Conservation (phyloP, 129 eudicot genomes). For the Sambucus nigra region DNA sequence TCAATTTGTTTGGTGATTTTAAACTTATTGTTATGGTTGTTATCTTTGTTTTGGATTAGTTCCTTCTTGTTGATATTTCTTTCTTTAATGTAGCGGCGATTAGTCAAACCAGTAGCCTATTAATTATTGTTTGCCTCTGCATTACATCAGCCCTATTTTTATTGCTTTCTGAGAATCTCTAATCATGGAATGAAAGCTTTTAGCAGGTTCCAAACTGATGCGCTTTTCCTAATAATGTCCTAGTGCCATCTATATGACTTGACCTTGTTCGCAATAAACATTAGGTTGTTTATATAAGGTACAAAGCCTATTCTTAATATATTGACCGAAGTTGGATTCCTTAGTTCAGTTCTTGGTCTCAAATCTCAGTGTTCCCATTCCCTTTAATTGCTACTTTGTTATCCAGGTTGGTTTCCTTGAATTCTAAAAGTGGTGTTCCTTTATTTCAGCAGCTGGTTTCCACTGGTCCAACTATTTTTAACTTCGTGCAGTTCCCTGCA, state of each 20-base stretch:
- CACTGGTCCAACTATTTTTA: constrained; percentile 16
- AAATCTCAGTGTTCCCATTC: constrained; percentile 11
- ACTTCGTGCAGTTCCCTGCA: constrained; percentile 32
- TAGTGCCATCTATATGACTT: constrained; percentile 18
- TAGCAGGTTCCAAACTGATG: constrained; percentile 29
- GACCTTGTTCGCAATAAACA: constrained; percentile 28
- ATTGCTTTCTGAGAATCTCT: constrained; percentile 14
- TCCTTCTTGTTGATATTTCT: constrained; percentile 2
- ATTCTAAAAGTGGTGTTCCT: constrained; percentile 11
- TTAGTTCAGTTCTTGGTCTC: constrained; percentile 19
- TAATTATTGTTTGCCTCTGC: background rate
- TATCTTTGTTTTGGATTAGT: background rate
- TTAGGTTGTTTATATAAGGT: constrained; percentile 55
- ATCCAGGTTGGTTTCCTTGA: constrained; percentile 50
- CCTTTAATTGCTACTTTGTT: constrained; percentile 30
- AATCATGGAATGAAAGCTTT: constrained; percentile 25
- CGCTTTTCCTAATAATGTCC: constrained; percentile 21
- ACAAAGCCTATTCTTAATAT: constrained; percentile 30
- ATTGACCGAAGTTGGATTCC: constrained; percentile 27
- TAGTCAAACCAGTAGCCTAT: background rate
- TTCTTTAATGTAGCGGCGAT: background rate
- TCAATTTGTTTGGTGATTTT: background rate
- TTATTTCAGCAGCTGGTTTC: constrained; percentile 21
- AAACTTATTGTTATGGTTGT: background rate
- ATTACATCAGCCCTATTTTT: background rate